Base-by-base conservation (phyloP, 768 basidiomycete species). In the Fomitopsis pulvina region DNA sequence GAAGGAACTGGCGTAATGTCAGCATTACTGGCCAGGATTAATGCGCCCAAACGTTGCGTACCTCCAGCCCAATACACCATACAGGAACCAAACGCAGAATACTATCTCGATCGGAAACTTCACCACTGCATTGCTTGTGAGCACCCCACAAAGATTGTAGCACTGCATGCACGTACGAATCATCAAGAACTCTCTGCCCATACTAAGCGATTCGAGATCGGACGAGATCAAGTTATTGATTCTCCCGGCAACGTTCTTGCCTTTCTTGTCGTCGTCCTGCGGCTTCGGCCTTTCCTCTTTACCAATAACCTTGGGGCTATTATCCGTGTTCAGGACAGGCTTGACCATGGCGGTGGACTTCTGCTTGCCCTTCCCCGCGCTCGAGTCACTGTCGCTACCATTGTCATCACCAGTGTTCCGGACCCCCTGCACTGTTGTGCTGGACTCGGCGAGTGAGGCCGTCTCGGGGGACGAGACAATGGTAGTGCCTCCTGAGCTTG, bases 161-260 rank as follows among this genome's bases (percentile, higher is more conserved):
- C 71, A 68, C 51, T n/a, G 20, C 30, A 39, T 5, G 10, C 21
- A 50, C 58, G 38, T 24, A 57, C 52, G 38, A 1, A 56, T 20
- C 9, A 59, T 50, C 21, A 63, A 42, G 38, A 62, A 62, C 41
- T 64, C 60, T 8, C 63, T 59, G 12, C 57, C 64, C 1, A 58
- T 57, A 8, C 58, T 40, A 16, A 68, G 45, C 26, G 57, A 60
- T 41, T 50, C 58, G 3, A 48, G 57, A 66, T 91, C 87, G 1
- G 81, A 80, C 3, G 86, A 80, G 32, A 87, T 78, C 10, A 90
- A 66, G 48, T 87, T 90, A 61, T 85, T 90, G 63, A 91, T 83
- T 60, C 80, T 86, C 10, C 89, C 88, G 40, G 81, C 77, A 21
- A 88, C 66, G 60, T 85, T 82, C 12, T 66, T 67, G 14, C 51